These are phyloP conservation scores for Pythium guiyangense DNA, from an alignment of 352 stramenopile species.

Conservation along the genomic window DNA sequence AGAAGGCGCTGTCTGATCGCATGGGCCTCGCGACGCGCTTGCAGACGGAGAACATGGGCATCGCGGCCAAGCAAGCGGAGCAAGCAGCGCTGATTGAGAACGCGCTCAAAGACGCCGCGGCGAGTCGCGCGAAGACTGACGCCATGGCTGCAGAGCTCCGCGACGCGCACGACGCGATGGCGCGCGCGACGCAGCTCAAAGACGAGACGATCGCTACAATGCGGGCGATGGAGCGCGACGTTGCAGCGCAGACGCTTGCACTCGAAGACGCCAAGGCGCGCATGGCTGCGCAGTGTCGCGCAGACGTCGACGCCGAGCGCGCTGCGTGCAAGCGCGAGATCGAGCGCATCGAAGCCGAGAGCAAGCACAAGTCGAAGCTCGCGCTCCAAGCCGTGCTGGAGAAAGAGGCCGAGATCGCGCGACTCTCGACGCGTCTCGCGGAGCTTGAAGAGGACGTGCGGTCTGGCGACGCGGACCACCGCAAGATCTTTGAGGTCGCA, in stretches of 20 bases:
- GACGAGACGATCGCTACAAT: slow-evolving; percentile 39
- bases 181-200: slow-evolving; percentile 40
- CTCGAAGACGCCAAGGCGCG: slow-evolving; percentile 9
- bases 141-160: slow-evolving; percentile 54
- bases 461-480: slow-evolving; percentile 76
- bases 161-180: slow-evolving; percentile 44
- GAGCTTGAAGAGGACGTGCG: slow-evolving; percentile 84
- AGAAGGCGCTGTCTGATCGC: slow-evolving; percentile 79
- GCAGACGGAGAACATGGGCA: slow-evolving; percentile 83
- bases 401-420: slow-evolving; percentile 73
- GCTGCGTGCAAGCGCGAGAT: slow-evolving; percentile 46
- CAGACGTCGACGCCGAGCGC: slow-evolving; percentile 32
- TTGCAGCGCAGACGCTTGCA: slow-evolving; percentile 18
- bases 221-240: slow-evolving; percentile 44
- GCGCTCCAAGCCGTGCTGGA: slow-evolving; percentile 71
- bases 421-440: slow-evolving; percentile 41
- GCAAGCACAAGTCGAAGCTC: slow-evolving; percentile 85
- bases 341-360: slow-evolving; percentile 67
- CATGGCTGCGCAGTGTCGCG: slow-evolving; percentile 13
- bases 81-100: slow-evolving; percentile 71
- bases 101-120: slow-evolving; percentile 49
- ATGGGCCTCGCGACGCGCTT: slow-evolving; percentile 76
- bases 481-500: slow-evolving; percentile 86
- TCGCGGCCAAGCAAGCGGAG: slow-evolving; percentile 75
- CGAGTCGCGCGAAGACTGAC: slow-evolving; percentile 33